phyloP scores from a whole-genome alignment of 2,329 filamentous ascomycete genomes.

The Onygena corvina region DNA sequence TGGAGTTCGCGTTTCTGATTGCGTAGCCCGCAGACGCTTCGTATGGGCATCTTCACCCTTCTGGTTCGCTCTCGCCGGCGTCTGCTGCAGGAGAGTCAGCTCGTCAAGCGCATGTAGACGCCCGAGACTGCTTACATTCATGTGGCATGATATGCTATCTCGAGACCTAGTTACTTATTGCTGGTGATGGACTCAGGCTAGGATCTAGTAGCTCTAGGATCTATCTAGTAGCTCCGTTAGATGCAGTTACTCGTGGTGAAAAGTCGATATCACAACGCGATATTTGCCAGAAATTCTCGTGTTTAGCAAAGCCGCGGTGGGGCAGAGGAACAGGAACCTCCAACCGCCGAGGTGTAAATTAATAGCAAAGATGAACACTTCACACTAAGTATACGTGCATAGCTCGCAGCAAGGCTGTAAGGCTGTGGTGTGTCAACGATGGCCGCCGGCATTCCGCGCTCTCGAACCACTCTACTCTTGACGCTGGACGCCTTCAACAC shows the following conservation, averaged over 20 bases:
- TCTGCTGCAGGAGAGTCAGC: background rate
- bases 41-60: background rate
- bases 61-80: background rate
- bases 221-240: too few relatives aligned
- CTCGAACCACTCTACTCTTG: constrained; percentile 24
- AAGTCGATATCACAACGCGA: too few relatives aligned
- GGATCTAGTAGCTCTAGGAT: too few relatives aligned
- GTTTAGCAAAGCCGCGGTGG: too few relatives aligned
- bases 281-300: too few relatives aligned
- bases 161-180: background rate
- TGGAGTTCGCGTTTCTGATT: constrained; percentile 7
- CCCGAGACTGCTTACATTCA: background rate
- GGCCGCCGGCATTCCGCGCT: background rate
- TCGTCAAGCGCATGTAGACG: background rate
- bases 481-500: constrained; percentile 38
- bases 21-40: background rate
- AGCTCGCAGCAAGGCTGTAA: background rate
- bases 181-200: too few relatives aligned
- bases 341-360: too few relatives aligned
- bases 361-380: too few relatives aligned
- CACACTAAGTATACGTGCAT: background rate
- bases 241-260: too few relatives aligned
- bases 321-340: too few relatives aligned
- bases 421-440: background rate
- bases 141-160: background rate